phyloP scores from a whole-genome alignment of 2,329 filamentous ascomycete genomes.

The Xylariaceae sp. region DNA sequence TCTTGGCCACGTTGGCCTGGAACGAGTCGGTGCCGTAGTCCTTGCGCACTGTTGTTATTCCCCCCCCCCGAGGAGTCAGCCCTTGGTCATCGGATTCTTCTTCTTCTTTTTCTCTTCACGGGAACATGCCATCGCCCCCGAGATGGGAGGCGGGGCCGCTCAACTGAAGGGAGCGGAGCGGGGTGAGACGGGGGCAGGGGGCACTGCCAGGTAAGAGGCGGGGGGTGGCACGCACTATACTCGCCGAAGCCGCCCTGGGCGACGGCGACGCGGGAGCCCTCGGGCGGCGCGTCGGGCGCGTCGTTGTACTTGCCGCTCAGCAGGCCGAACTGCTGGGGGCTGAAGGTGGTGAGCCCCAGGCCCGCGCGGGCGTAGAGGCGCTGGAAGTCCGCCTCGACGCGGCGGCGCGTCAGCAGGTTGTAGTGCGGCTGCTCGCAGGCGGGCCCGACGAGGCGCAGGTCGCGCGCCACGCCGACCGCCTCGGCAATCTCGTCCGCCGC shows the following conservation, averaged over 20 bases:
- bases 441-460: conserved; percentile 51
- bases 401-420: conserved; percentile 53
- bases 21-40: conserved; percentile 52
- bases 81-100: too few relatives aligned
- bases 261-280: conserved; percentile 55
- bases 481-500: conserved; percentile 50
- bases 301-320: conserved; percentile 59
- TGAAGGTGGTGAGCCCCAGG: conserved; percentile 42
- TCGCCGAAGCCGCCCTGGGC: conserved; percentile 54
- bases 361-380: conserved; percentile 49
- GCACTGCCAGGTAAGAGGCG: too few relatives aligned
- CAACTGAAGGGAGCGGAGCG: too few relatives aligned
- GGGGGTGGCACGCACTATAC: too few relatives aligned
- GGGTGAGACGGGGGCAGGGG: too few relatives aligned
- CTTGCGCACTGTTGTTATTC: conserved; percentile 49
- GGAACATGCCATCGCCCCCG: too few relatives aligned
- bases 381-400: conserved; percentile 54
- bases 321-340: conserved; percentile 48
- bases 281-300: conserved; percentile 52
- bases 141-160: too few relatives aligned
- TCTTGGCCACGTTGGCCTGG: conserved; percentile 38
- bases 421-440: conserved; percentile 45
- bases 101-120: too few relatives aligned
- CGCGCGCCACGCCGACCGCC: conserved; percentile 45
- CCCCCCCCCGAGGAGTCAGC: too few relatives aligned